Evolutionary conservation across 306 rosid genomes (phyloP).

Genomic region (Casuarina glauca): DNA sequence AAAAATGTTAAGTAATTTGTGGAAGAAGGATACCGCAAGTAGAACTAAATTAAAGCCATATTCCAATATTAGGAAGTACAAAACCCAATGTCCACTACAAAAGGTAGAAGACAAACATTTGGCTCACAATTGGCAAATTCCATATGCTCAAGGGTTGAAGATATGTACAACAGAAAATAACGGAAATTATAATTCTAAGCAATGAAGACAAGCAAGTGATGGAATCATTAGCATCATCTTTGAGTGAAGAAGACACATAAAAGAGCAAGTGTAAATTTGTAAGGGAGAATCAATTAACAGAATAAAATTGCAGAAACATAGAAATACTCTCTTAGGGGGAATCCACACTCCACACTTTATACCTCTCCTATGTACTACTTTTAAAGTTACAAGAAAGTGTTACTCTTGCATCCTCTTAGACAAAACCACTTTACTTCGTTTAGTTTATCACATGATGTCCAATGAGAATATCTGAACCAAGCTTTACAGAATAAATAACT

Average conservation of each 20-base stretch:
- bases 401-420: too few species aligned
- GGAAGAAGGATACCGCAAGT: not conserved
- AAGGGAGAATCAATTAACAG: not conserved
- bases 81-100: not conserved
- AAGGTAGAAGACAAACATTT: not conserved
- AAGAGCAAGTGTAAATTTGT: not conserved
- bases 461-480: not conserved
- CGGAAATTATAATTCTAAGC: not conserved
- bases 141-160: not conserved
- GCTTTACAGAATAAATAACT: not conserved
- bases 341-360: not conserved
- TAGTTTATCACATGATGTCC: not conserved
- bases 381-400: not conserved
- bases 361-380: not conserved
- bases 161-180: not conserved
- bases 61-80: not conserved
- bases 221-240: not conserved
- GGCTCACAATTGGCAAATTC: not conserved
- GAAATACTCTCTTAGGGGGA: not conserved
- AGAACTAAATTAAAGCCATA: too few species aligned
- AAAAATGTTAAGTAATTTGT: not conserved
- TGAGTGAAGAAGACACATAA: not conserved
- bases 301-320: not conserved
- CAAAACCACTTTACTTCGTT: not conserved
- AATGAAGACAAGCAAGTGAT: not conserved